Conservation (phyloP, 768 basidiomycete species). For the Mycena haematopus region DNA sequence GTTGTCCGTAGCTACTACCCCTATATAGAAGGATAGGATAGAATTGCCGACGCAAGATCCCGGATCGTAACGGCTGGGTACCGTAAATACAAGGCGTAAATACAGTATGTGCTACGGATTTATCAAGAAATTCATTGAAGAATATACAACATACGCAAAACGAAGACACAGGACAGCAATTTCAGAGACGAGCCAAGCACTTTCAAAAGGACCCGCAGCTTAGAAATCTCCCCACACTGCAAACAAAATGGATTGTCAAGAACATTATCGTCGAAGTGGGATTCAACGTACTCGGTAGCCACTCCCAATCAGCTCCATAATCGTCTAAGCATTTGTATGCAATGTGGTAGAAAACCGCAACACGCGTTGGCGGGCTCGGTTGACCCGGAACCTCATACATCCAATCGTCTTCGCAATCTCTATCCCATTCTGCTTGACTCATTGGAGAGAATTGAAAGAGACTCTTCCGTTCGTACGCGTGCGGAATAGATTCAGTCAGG, state of each 20-base stretch:
- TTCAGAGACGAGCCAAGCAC: background rate
- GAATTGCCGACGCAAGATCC: too few relatives aligned
- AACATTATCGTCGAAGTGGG: background rate
- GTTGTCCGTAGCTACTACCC: too few relatives aligned
- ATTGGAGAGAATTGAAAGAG: background rate
- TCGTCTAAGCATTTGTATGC: background rate
- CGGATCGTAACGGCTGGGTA: too few relatives aligned
- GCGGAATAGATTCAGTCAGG: background rate
- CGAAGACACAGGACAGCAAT: background rate
- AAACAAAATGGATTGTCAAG: background rate
- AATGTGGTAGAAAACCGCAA: constrained; percentile 16
- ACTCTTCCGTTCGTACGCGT: background rate
- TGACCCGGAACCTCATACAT: background rate
- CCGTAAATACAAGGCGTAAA: too few relatives aligned
- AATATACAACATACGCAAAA: background rate
- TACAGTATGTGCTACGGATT: too few relatives aligned
- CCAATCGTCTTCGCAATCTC: background rate
- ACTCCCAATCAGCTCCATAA: constrained; percentile 6
- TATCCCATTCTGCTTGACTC: background rate
- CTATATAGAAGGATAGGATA: too few relatives aligned
- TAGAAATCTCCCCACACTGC: constrained; percentile 14
- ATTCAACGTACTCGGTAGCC: constrained; percentile 2
- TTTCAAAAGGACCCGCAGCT: background rate
- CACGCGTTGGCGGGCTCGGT: background rate
- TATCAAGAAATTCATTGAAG: too few relatives aligned